phyloP scores from a whole-genome alignment of 257 asterid species.

The Thymus quinquecostatus region DNA sequence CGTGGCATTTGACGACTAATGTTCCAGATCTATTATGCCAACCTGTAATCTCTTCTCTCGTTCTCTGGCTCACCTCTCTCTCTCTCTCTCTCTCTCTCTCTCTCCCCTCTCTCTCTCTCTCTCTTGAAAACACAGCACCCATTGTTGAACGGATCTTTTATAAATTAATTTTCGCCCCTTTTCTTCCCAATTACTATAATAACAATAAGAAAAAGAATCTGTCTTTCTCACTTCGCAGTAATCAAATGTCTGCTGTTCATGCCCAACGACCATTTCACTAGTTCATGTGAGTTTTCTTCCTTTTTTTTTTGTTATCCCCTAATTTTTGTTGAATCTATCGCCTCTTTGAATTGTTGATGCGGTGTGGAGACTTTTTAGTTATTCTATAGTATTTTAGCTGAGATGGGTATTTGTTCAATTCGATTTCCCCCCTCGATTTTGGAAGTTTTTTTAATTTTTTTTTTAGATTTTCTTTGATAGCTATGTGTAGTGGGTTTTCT shows the following conservation, averaged over 20 bases:
- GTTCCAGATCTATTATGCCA: slow-evolving; percentile 39
- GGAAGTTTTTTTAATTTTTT: neutral
- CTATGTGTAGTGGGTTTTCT: slow-evolving; percentile 37
- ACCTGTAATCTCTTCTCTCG: slow-evolving; percentile 34
- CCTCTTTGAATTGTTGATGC: slow-evolving; percentile 1
- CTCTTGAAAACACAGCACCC: slow-evolving; percentile 27
- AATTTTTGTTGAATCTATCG: neutral
- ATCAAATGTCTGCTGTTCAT: slow-evolving; percentile 49
- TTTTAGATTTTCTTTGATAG: slow-evolving; percentile 34
- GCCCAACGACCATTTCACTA: slow-evolving; percentile 37
- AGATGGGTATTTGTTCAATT: slow-evolving; percentile 41
- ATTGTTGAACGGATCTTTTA: slow-evolving; percentile 38
- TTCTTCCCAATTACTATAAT: slow-evolving; percentile 3
- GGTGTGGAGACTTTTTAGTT: slow-evolving; percentile 26
- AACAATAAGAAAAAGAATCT: slow-evolving; percentile 1
- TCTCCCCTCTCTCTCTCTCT: slow-evolving; percentile 19
- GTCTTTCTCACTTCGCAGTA: slow-evolving; percentile 32
- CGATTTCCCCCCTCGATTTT: slow-evolving; percentile 25
- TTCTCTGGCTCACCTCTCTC: slow-evolving; percentile 31
- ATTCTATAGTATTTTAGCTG: slow-evolving; percentile 25
- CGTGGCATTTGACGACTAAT: slow-evolving; percentile 41
- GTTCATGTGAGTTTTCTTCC: slow-evolving; percentile 46
- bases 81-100: slow-evolving; percentile 10
- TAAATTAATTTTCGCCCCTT: neutral
- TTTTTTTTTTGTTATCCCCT: neutral